A percentile compares a stretch with the other conserved stretches of the same genome.
Conservation (phyloP, 352 stramenopile genomes). For the Phytophthora kernoviae region DNA sequence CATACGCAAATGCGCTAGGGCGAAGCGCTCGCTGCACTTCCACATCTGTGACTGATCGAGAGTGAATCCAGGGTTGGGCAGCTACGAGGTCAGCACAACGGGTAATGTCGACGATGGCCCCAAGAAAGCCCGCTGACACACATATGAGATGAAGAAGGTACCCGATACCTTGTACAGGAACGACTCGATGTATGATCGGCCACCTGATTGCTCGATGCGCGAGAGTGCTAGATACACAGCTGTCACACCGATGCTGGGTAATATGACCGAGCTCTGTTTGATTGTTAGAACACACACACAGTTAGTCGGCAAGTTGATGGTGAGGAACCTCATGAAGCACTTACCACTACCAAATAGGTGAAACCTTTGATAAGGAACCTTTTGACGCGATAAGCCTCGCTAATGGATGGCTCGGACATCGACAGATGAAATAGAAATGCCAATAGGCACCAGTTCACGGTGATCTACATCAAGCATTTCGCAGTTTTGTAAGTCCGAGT, state of each 20-base stretch:
- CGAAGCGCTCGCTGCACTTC: constrained; percentile 54
- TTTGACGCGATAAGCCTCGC: constrained; percentile 63
- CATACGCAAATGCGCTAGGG: constrained; percentile 69
- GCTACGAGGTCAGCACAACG: constrained; percentile 64
- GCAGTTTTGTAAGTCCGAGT: background rate
- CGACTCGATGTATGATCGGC: constrained; percentile 70
- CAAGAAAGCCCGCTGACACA: constrained; percentile 84
- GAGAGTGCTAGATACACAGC: constrained; percentile 76
- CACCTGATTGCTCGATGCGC: constrained; percentile 53
- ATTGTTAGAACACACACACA: background rate
- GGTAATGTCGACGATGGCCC: constrained; percentile 74
- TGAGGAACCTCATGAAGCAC: constrained; percentile 22
- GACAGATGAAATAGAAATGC: constrained; percentile 71
- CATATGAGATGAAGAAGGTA: constrained; percentile 89
- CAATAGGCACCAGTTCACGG: constrained; percentile 76
- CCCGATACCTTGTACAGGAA: constrained; percentile 85
- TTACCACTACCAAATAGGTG: constrained; percentile 74
- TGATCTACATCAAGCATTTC: constrained; percentile 46
- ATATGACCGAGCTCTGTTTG: constrained; percentile 71
- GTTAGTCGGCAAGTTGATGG: background rate
- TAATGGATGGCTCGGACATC: constrained; percentile 71
- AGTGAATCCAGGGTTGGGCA: constrained; percentile 71
- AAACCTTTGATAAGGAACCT: constrained; percentile 84
- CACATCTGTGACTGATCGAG: constrained; percentile 61
- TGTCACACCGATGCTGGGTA: constrained; percentile 80